Percentiles rank a stretch among this genome's conserved stretches.
Evolutionary conservation across 2,329 filamentous ascomycete genomes (phyloP).

Genomic region (Aspergillus aculeatinus): DNA sequence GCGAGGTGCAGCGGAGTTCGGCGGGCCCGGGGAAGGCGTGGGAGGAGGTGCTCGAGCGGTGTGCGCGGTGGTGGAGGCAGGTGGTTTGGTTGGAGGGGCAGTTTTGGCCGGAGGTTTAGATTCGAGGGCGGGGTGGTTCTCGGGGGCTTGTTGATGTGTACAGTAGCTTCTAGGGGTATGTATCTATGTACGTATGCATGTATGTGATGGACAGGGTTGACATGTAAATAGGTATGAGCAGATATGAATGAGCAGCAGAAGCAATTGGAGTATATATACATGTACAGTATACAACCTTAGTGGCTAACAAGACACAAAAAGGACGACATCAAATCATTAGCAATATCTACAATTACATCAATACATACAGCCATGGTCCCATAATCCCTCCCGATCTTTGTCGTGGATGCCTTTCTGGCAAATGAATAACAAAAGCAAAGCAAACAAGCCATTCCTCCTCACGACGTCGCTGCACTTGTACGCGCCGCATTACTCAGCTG

Average conservation of each 20-base stretch:
- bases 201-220: too few species aligned
- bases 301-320: too few species aligned
- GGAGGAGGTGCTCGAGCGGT: conserved; percentile 43
- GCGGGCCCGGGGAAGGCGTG: conserved; percentile 12
- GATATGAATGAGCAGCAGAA: neutral
- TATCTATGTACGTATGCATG: too few species aligned
- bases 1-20: conserved; percentile 29
- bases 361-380: conserved; percentile 1
- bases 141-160: too few species aligned
- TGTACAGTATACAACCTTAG: too few species aligned
- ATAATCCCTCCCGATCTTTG: neutral
- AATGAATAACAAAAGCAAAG: neutral
- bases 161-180: too few species aligned
- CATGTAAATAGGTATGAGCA: neutral
- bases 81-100: conserved; percentile 56
- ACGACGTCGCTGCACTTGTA: conserved; percentile 33
- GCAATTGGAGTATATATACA: too few species aligned
- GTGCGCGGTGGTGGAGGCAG: conserved; percentile 50
- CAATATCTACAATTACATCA: conserved; percentile 5
- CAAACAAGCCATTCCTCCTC: neutral
- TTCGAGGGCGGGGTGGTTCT: neutral
- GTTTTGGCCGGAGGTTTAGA: conserved; percentile 54
- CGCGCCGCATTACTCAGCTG: conserved; percentile 42
- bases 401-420: conserved; percentile 2
- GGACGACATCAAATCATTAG: neutral